Percentiles rank a stretch among this genome's conserved stretches.
phyloP scores from a whole-genome alignment of 2,329 filamentous ascomycete genomes.

The Colletotrichum zoysiae region DNA sequence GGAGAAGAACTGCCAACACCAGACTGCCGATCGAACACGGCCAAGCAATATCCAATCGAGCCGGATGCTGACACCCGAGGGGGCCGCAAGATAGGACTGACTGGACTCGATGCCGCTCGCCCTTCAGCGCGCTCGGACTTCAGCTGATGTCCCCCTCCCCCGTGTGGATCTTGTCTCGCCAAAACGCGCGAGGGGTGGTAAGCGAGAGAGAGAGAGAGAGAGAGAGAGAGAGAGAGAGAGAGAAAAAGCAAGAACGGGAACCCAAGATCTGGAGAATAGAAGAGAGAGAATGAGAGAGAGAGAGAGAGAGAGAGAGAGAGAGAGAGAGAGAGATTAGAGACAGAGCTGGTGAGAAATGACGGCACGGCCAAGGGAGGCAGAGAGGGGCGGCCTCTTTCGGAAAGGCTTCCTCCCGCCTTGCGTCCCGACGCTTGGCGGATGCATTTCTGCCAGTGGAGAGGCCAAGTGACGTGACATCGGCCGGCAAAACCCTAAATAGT shows the following conservation, averaged over 20 bases:
- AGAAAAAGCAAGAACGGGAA: constrained; percentile 8
- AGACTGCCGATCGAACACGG: background rate
- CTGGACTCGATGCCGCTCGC: background rate
- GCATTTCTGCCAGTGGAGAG: background rate
- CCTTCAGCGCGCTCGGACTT: constrained; percentile 5
- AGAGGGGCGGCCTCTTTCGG: constrained; percentile 12
- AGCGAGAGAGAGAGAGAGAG: background rate
- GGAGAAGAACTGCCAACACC: background rate
- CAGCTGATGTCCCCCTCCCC: background rate
- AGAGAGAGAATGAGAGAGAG: background rate
- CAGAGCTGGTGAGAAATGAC: background rate
- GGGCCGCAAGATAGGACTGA: constrained; percentile 11
- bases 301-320: background rate
- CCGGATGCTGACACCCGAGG: background rate
- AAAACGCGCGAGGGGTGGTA: constrained; percentile 1
- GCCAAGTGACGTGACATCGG: constrained; percentile 24
- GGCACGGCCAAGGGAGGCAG: background rate
- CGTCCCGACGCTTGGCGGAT: constrained; percentile 20
- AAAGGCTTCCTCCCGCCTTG: constrained; percentile 10
- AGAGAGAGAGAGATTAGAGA: background rate
- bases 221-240: background rate
- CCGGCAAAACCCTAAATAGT: constrained; percentile 7
- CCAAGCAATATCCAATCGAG: background rate
- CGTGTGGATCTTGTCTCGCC: constrained; percentile 9
- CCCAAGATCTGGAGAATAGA: background rate